Evolutionary conservation across 495 filamentous ascomycete genomes (phyloP).

Genomic region (Neurospora pannonica): DNA sequence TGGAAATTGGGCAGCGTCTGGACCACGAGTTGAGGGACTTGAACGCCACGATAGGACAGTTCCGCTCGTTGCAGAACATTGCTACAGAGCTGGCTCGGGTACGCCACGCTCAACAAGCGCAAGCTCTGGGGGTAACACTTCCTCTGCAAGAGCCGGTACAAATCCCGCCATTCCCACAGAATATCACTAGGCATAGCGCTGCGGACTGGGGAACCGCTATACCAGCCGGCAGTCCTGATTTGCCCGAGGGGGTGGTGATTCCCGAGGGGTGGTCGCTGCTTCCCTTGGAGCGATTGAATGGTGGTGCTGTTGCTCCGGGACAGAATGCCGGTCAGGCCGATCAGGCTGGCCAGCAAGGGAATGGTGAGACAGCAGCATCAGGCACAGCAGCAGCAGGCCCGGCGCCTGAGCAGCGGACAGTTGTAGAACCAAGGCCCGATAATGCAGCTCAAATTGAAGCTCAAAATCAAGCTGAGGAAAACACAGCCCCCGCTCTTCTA

Average conservation of each 20-base stretch:
- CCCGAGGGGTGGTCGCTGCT: constrained; percentile 70
- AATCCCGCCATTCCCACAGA: constrained; percentile 14
- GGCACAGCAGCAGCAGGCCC: not conserved
- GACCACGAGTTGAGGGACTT: constrained; percentile 46
- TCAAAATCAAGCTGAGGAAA: not conserved
- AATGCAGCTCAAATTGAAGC: not conserved
- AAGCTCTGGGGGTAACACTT: constrained; percentile 10
- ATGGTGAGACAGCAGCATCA: not conserved
- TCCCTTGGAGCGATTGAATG: constrained; percentile 53
- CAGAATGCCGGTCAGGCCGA: not conserved
- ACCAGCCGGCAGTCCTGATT: constrained; percentile 53
- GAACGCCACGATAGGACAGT: constrained; percentile 48
- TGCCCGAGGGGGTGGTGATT: constrained; percentile 63
- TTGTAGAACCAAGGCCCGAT: not conserved
- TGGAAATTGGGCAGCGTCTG: constrained; percentile 57
- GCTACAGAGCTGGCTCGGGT: constrained; percentile 43
- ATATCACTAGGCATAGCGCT: constrained; percentile 34
- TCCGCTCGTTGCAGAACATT: constrained; percentile 38
- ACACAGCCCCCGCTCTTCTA: not conserved
- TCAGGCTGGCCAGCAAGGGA: not conserved
- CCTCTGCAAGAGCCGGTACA: constrained; percentile 10
- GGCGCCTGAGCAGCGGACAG: not conserved
- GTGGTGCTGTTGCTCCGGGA: constrained; percentile 2
- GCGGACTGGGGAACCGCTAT: constrained; percentile 38
- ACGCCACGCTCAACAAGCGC: constrained; percentile 20